phyloP scores from a whole-genome alignment of 805 yeast species.

The Monosporozyma siamensis region DNA sequence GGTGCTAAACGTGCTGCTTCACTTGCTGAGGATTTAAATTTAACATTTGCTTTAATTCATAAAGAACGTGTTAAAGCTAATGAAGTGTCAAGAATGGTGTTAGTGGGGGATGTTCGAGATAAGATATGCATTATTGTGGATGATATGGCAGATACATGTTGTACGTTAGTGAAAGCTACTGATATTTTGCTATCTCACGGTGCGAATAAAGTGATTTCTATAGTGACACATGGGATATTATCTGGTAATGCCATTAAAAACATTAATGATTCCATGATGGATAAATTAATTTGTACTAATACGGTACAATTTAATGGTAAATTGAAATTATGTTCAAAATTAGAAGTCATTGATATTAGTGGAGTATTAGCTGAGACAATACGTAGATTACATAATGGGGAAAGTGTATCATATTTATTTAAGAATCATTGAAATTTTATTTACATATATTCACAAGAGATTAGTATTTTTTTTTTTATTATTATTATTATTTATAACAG shows the following conservation, averaged over 20 bases:
- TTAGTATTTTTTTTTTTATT: neutral
- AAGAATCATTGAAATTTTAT: conserved; percentile 25
- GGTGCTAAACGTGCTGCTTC: conserved; percentile 85
- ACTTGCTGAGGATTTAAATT: conserved; percentile 66
- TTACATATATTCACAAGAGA: too few species aligned
- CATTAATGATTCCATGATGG: conserved; percentile 56
- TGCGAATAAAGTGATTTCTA: conserved; percentile 67
- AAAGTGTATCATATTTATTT: conserved; percentile 70
- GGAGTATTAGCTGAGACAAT: conserved; percentile 73
- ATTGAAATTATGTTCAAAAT: conserved; percentile 41
- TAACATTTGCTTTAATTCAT: conserved; percentile 75
- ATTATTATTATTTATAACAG: neutral
- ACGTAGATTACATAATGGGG: conserved; percentile 80
- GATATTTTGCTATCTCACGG: conserved; percentile 58
- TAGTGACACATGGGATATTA: conserved; percentile 74
- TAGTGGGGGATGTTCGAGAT: conserved; percentile 73
- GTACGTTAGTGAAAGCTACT: conserved; percentile 74
- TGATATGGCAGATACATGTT: conserved; percentile 88
- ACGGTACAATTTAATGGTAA: conserved; percentile 71
- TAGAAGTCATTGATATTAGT: conserved; percentile 59
- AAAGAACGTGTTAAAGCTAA: conserved; percentile 77
- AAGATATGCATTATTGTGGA: conserved; percentile 71
- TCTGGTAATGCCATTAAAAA: conserved; percentile 66
- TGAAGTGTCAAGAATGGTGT: conserved; percentile 74
- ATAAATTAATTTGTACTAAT: conserved; percentile 67